A percentile compares a stretch with the other conserved stretches of the same genome.
Conservation (phyloP, 2,329 filamentous ascomycete genomes). For the Teratosphaeria gauchensis region DNA sequence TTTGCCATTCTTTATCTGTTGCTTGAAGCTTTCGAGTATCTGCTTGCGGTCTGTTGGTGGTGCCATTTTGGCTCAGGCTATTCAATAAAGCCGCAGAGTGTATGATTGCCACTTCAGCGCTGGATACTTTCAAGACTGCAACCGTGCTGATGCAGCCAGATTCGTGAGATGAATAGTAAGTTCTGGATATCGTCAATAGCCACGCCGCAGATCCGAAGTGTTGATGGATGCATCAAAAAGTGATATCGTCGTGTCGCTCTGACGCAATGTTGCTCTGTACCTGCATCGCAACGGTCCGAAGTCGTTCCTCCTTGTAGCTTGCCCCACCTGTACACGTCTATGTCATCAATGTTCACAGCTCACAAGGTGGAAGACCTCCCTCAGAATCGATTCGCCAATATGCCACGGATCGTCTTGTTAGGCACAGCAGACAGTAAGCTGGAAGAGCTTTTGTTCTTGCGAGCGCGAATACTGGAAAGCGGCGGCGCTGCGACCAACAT, state of each 20-base stretch:
- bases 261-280: neutral
- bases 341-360: neutral
- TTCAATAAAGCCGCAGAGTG: neutral
- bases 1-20: slow-evolving; percentile 45
- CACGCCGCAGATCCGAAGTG: no score
- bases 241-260: neutral
- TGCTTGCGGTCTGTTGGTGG: slow-evolving; percentile 48
- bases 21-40: slow-evolving; percentile 46
- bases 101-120: neutral
- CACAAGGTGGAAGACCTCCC: neutral
- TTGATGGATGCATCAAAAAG: neutral
- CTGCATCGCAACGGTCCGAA: neutral
- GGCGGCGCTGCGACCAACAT: slow-evolving; percentile 25
- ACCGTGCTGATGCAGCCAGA: no score
- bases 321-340: neutral
- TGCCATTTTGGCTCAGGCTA: slow-evolving; percentile 34
- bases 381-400: slow-evolving; percentile 1
- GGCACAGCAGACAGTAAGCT: slow-evolving; percentile 59
- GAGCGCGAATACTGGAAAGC: slow-evolving; percentile 34
- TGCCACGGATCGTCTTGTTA: slow-evolving; percentile 42
- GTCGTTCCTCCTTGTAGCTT: neutral
- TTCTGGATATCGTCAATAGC: no score
- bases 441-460: slow-evolving; percentile 48
- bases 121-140: neutral
- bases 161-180: no score